These are phyloP conservation scores for Ogataea pini DNA, from an alignment of 805 yeast genomes.

Conservation along the genomic window DNA sequence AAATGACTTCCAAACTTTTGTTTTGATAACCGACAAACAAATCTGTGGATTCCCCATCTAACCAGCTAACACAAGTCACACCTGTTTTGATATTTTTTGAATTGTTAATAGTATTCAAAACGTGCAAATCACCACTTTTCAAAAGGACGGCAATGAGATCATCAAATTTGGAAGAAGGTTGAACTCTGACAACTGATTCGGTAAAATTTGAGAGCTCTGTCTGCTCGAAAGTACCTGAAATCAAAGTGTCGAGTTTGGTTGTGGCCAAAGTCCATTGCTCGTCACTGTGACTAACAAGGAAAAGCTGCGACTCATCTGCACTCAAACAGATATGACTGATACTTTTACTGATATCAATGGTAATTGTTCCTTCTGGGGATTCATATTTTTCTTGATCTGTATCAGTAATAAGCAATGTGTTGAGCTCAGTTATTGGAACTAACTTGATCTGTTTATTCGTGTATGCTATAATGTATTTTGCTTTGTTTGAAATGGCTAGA, in stretches of 20 bases:
- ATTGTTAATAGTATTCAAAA: constrained; percentile 2
- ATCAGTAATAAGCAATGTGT: constrained; percentile 18
- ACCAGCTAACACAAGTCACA: constrained; percentile 16
- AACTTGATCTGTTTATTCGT: constrained; percentile 21
- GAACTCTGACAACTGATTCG: constrained; percentile 3
- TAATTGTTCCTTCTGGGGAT: constrained; percentile 3
- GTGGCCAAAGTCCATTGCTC: constrained; percentile 7
- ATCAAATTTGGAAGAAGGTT: constrained; percentile 6
- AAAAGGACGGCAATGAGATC: constrained; percentile 12
- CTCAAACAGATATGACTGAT: constrained; percentile 26
- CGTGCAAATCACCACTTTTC: constrained; percentile 13
- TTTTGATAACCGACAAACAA: constrained; percentile 7
- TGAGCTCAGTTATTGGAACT: constrained; percentile 19
- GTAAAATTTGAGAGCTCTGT: neutral
- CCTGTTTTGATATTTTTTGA: constrained; percentile 3
- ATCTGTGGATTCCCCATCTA: constrained; percentile 1
- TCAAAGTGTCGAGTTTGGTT: constrained; percentile 5
- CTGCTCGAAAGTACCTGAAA: neutral
- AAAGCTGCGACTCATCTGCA: constrained; percentile 22
- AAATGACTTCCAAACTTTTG: constrained; percentile 11
- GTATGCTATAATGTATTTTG: constrained; percentile 25
- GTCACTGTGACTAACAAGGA: constrained; percentile 17
- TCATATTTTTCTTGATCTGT: constrained; percentile 11
- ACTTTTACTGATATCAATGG: neutral
- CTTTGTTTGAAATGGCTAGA: constrained; percentile 24